Percentiles rank a stretch among this genome's conserved stretches.
phyloP scores from a whole-genome alignment of 768 basidiomycete genomes.

The Suillus plorans region DNA sequence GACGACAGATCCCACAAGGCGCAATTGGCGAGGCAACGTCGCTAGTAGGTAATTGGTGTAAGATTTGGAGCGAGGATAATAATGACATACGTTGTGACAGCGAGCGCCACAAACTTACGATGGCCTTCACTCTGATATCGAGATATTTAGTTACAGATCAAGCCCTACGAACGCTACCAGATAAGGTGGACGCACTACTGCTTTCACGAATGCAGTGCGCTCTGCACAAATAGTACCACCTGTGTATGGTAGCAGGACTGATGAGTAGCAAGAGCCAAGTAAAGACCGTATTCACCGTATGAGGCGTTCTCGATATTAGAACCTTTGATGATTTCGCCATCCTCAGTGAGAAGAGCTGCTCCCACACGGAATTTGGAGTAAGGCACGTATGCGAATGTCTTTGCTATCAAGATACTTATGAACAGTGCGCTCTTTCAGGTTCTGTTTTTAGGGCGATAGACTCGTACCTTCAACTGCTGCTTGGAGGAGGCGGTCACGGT shows the following conservation, averaged over 20 bases:
- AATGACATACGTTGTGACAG: conserved; percentile 68
- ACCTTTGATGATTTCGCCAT: conserved; percentile 76
- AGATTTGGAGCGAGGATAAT: too few species aligned
- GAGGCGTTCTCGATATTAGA: conserved; percentile 95
- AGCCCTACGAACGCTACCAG: not conserved
- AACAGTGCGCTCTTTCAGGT: conserved; percentile 10
- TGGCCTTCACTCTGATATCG: conserved; percentile 72
- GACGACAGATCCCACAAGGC: conserved; percentile 94
- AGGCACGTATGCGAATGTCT: conserved; percentile 70
- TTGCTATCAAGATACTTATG: conserved; percentile 43
- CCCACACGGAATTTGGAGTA: conserved; percentile 96
- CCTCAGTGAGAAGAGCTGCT: conserved; percentile 72
- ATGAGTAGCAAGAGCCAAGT: not conserved
- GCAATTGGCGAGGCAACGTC: conserved; percentile 68
- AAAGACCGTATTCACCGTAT: conserved; percentile 57
- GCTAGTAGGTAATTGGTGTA: conserved; percentile 35
- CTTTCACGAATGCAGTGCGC: conserved; percentile 93
- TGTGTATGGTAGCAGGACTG: conserved; percentile 26
- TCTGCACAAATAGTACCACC: conserved; percentile 94
- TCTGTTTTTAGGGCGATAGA: not conserved
- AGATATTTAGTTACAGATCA: not conserved
- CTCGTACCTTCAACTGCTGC: conserved; percentile 58
- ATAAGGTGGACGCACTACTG: conserved; percentile 58
- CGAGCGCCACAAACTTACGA: conserved; percentile 68
- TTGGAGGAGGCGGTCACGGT: conserved; percentile 50